These are phyloP conservation scores for Collybia sordida DNA, from an alignment of 768 basidiomycete species.

Conservation along the genomic window DNA sequence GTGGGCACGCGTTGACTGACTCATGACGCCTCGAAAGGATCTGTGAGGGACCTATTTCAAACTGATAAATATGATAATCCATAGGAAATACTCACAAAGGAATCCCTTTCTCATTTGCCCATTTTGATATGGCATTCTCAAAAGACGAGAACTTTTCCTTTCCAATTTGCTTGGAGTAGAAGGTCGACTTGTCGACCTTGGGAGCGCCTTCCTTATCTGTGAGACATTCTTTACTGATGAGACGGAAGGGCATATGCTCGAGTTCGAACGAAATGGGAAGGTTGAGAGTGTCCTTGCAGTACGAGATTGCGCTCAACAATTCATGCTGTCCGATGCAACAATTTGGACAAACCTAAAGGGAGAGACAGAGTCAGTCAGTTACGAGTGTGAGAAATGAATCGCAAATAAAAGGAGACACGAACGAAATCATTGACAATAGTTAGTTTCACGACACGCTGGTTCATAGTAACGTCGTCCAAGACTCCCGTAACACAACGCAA, in stretches of 20 bases:
- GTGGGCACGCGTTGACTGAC: slow-evolving; percentile 69
- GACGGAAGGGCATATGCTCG: slow-evolving; percentile 52
- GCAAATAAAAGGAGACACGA: slow-evolving; percentile 6
- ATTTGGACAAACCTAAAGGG: slow-evolving; percentile 44
- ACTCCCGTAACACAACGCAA: slow-evolving; percentile 4
- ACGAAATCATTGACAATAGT: slow-evolving; percentile 52
- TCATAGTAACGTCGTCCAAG: slow-evolving; percentile 27
- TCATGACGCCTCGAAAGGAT: slow-evolving; percentile 57
- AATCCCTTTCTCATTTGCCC: slow-evolving; percentile 56
- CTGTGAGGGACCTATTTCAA: slow-evolving; percentile 29
- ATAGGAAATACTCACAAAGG: slow-evolving; percentile 44
- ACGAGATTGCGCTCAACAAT: slow-evolving; percentile 46
- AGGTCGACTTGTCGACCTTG: slow-evolving; percentile 39
- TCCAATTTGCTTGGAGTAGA: slow-evolving; percentile 50
- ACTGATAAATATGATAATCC: not conserved
- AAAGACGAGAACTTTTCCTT: slow-evolving; percentile 44
- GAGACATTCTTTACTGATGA: slow-evolving; percentile 38
- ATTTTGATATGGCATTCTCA: slow-evolving; percentile 44
- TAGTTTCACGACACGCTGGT: slow-evolving; percentile 43
- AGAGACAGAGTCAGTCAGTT: slow-evolving; percentile 4
- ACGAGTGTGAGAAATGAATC: not conserved
- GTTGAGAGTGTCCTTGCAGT: slow-evolving; percentile 45
- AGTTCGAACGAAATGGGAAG: slow-evolving; percentile 51
- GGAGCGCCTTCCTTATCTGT: slow-evolving; percentile 27
- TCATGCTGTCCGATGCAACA: slow-evolving; percentile 56